phyloP scores from a whole-genome alignment of 2,329 filamentous ascomycete genomes.

The Furcasterigmium furcatum region DNA sequence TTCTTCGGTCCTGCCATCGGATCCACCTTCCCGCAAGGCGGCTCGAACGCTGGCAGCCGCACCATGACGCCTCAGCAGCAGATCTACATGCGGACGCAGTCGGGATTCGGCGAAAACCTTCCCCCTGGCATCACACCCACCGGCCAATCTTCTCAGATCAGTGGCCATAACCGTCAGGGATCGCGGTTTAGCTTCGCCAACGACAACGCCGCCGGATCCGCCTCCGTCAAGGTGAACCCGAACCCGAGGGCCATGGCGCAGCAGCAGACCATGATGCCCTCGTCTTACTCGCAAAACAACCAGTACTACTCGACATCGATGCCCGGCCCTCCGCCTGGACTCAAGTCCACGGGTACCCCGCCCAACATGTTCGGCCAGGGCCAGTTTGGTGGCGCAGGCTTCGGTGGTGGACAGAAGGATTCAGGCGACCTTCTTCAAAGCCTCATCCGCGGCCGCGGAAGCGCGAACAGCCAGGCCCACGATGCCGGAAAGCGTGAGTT shows the following conservation, averaged over 20 bases:
- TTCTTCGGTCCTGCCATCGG: background rate
- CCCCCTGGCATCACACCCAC: constrained; percentile 50
- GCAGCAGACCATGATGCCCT: constrained; percentile 83
- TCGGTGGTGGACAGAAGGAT: constrained; percentile 68
- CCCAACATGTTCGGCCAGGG: constrained; percentile 93
- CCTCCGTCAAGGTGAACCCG: constrained; percentile 71
- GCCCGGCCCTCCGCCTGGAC: constrained; percentile 87
- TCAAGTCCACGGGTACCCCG: constrained; percentile 93
- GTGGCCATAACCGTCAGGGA: constrained; percentile 68
- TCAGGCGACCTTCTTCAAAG: constrained; percentile 75
- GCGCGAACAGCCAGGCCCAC: constrained; percentile 67
- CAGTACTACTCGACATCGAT: constrained; percentile 84
- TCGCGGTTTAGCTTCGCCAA: constrained; percentile 88
- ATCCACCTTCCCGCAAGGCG: constrained; percentile 42
- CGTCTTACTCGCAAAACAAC: constrained; percentile 54
- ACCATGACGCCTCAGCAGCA: background rate
- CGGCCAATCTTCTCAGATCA: constrained; percentile 31
- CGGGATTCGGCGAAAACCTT: constrained; percentile 44
- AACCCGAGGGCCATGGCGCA: constrained; percentile 81
- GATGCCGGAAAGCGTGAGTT: constrained; percentile 98
- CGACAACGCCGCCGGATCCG: constrained; percentile 64
- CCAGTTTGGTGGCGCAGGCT: constrained; percentile 63
- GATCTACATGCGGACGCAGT: constrained; percentile 66
- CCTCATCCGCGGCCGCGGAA: constrained; percentile 69
- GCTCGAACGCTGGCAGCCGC: constrained; percentile 59